phyloP scores from a whole-genome alignment of 257 asterid genomes.

The Forsythia suspensa region DNA sequence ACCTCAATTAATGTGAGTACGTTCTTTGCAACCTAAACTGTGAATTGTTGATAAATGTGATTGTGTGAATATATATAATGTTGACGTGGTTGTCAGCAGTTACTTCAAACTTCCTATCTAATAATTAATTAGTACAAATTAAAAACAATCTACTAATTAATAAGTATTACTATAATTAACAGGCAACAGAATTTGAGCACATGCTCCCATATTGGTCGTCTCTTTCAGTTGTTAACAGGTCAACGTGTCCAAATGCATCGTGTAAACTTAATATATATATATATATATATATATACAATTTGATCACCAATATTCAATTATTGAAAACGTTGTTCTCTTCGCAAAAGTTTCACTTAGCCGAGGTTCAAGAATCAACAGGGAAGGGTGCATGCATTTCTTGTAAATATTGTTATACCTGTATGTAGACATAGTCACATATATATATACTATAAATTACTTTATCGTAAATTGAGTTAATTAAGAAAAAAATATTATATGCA shows the following conservation, averaged over 20 bases:
- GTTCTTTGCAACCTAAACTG: no score
- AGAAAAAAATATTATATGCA: no score
- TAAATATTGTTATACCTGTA: not conserved
- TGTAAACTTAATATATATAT: not conserved
- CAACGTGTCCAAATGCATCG: not conserved
- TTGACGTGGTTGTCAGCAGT: no score
- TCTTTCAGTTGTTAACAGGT: not conserved
- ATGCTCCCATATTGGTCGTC: not conserved
- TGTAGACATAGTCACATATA: not conserved
- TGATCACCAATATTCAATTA: no score
- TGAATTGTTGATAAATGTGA: no score
- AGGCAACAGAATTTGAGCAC: not conserved
- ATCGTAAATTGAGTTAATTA: not conserved
- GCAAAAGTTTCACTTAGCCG: not conserved
- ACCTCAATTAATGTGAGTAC: not conserved
- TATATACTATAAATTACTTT: not conserved
- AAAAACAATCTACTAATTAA: no score
- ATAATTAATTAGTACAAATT: no score
- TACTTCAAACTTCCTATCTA: no score
- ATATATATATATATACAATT: no score
- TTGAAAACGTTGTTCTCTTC: not conserved
- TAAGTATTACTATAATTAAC: no score
- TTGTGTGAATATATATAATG: no score
- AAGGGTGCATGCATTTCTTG: not conserved
- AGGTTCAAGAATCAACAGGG: not conserved